A percentile compares a stretch with the other conserved stretches of the same genome.
phyloP scores from a whole-genome alignment of 495 filamentous ascomycete genomes.

The Aspergillus ellipticus region DNA sequence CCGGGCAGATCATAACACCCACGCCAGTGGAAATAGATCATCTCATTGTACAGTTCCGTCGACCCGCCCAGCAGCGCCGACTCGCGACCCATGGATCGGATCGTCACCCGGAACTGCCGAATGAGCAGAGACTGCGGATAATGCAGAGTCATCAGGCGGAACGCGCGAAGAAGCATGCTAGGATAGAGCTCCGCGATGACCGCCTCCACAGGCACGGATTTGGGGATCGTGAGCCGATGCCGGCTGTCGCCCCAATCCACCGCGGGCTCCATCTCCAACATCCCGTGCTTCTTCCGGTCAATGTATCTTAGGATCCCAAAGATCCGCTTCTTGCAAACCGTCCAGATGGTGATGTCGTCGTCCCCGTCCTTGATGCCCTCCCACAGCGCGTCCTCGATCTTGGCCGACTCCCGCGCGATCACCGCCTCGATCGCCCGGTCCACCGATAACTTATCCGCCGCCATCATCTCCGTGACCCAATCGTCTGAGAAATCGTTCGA shows the following conservation, averaged over 20 bases:
- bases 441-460: constrained; percentile 16
- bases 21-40: constrained; percentile 62
- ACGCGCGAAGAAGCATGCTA: constrained; percentile 56
- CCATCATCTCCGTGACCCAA: constrained; percentile 19
- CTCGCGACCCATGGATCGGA: constrained; percentile 66
- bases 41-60: constrained; percentile 69
- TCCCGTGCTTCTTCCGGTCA: constrained; percentile 9
- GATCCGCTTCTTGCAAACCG: constrained; percentile 63
- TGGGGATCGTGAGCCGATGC: constrained; percentile 26
- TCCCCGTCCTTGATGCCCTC: constrained; percentile 36
- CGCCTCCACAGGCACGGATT: constrained; percentile 39
- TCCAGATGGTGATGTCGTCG: constrained; percentile 69
- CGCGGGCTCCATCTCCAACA: not conserved
- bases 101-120: constrained; percentile 59
- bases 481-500: constrained; percentile 14
- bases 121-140: constrained; percentile 62
- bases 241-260: not conserved
- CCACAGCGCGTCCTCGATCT: constrained; percentile 25
- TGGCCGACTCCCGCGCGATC: constrained; percentile 25
- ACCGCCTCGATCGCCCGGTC: constrained; percentile 25
- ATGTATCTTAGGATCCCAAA: constrained; percentile 56
- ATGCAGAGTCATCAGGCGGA: constrained; percentile 57
- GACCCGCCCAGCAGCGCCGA: constrained; percentile 72
- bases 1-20: constrained; percentile 57
- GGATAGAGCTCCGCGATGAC: constrained; percentile 68